Conservation (phyloP, 2,329 filamentous ascomycete genomes). For the Paracorniculantispora psalliotae region DNA sequence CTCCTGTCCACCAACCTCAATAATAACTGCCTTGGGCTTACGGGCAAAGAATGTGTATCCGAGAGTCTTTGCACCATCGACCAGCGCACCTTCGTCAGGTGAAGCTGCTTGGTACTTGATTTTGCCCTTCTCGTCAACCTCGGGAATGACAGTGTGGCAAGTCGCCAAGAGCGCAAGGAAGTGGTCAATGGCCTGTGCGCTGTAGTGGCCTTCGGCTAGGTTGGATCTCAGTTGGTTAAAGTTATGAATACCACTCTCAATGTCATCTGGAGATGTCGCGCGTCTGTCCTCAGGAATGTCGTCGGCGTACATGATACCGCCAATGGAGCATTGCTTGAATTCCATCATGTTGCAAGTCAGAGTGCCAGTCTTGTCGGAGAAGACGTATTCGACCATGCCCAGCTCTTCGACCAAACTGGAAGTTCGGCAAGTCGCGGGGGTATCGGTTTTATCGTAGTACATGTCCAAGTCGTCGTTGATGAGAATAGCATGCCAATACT, state of each 20-base stretch:
- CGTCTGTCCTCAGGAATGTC: slow-evolving; percentile 87
- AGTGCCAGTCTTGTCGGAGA: slow-evolving; percentile 96
- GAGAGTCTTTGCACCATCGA: slow-evolving; percentile 79
- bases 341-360: slow-evolving; percentile 99
- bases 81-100: slow-evolving; percentile 93
- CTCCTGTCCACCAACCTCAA: slow-evolving; percentile 67
- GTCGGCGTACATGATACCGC: slow-evolving; percentile 87
- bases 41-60: slow-evolving; percentile 89
- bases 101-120: slow-evolving; percentile 99
- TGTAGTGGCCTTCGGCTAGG: slow-evolving; percentile 49
- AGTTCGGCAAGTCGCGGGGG: slow-evolving; percentile 90
- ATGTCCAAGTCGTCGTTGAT: slow-evolving; percentile 98
- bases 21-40: slow-evolving; percentile 83
- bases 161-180: slow-evolving; percentile 83
- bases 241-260: slow-evolving; percentile 75
- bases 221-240: slow-evolving; percentile 73
- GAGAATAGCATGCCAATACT: slow-evolving; percentile 95
- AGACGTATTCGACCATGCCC: slow-evolving; percentile 97
- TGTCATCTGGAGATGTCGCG: slow-evolving; percentile 70
- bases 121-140: slow-evolving; percentile 70
- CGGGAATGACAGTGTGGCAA: slow-evolving; percentile 96
- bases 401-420: slow-evolving; percentile 95
- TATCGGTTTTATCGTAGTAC: slow-evolving; percentile 93
- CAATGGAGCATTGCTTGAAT: slow-evolving; percentile 92
- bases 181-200: slow-evolving; percentile 58